A percentile compares a stretch with the other conserved stretches of the same genome.
These are phyloP conservation scores for Aspergillus eucalypticola DNA, from an alignment of 2,329 filamentous ascomycete genomes.

Conservation along the genomic window DNA sequence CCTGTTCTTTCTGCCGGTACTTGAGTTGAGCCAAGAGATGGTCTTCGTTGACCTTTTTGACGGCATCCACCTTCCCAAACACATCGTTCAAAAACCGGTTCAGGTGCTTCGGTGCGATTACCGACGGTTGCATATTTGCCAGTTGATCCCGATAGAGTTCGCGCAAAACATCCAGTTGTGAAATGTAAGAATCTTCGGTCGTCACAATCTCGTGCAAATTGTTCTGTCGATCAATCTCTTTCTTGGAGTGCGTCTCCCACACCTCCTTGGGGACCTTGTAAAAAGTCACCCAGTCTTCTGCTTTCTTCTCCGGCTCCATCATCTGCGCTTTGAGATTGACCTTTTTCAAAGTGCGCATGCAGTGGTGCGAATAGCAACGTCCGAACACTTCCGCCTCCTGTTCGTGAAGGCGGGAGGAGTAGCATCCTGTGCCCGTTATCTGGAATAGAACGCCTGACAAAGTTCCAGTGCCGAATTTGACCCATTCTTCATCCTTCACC, in stretches of 20 bases:
- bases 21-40: constrained; percentile 90
- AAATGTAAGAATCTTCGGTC: constrained; percentile 88
- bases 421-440: constrained; percentile 86
- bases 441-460: constrained; percentile 93
- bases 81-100: constrained; percentile 79
- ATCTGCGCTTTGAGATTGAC: constrained; percentile 78
- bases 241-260: constrained; percentile 70
- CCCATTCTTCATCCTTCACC: constrained; percentile 92
- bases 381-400: constrained; percentile 62
- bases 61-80: constrained; percentile 86
- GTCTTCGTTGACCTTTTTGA: constrained; percentile 90
- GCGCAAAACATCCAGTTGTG: constrained; percentile 81
- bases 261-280: constrained; percentile 80
- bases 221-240: constrained; percentile 91
- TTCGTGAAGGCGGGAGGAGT: constrained; percentile 77
- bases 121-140: constrained; percentile 68
- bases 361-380: constrained; percentile 91
- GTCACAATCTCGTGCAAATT: constrained; percentile 94
- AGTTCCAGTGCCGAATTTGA: constrained; percentile 79
- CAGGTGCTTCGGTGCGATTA: constrained; percentile 76
- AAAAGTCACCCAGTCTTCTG: constrained; percentile 85
- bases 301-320: constrained; percentile 66
- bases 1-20: constrained; percentile 94
- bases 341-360: constrained; percentile 91
- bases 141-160: constrained; percentile 84